phyloP scores from a whole-genome alignment of 2,329 filamentous ascomycete genomes.

The Cladophialophora chaetospira region DNA sequence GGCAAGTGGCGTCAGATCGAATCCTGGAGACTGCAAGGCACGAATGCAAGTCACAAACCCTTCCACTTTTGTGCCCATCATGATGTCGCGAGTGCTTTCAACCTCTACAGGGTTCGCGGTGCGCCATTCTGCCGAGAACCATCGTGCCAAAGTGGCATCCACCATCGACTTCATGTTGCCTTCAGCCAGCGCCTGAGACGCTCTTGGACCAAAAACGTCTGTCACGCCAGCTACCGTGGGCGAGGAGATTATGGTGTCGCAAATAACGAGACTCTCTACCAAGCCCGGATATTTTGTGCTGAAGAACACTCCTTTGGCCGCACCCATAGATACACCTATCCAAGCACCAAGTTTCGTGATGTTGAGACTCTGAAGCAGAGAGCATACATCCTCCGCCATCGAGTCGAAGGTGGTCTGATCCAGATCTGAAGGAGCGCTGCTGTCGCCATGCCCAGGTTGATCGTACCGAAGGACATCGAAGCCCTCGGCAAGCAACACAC shows the following conservation, averaged over 20 bases:
- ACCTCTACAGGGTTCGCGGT: neutral
- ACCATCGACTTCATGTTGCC: constrained; percentile 33
- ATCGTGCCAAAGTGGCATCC: constrained; percentile 43
- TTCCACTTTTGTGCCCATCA: neutral
- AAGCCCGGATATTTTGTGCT: constrained; percentile 43
- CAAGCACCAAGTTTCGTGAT: constrained; percentile 35
- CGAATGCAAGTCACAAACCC: constrained; percentile 7
- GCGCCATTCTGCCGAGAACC: constrained; percentile 46
- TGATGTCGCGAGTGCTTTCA: neutral
- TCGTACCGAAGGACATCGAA: neutral
- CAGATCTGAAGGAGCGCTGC: neutral
- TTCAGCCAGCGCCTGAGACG: constrained; percentile 37
- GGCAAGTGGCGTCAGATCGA: neutral
- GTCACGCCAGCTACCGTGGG: constrained; percentile 41
- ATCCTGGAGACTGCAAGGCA: neutral
- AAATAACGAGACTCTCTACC: constrained; percentile 44
- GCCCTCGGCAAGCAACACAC: neutral
- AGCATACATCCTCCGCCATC: neutral
- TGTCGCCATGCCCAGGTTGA: constrained; percentile 2
- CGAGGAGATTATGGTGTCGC: constrained; percentile 46
- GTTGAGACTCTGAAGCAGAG: neutral
- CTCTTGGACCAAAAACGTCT: constrained; percentile 43
- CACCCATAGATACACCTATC: constrained; percentile 53
- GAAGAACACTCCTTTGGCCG: constrained; percentile 45
- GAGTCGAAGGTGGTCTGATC: constrained; percentile 2